Conservation (phyloP, 345 rosid genomes). For the Salix exigua region DNA sequence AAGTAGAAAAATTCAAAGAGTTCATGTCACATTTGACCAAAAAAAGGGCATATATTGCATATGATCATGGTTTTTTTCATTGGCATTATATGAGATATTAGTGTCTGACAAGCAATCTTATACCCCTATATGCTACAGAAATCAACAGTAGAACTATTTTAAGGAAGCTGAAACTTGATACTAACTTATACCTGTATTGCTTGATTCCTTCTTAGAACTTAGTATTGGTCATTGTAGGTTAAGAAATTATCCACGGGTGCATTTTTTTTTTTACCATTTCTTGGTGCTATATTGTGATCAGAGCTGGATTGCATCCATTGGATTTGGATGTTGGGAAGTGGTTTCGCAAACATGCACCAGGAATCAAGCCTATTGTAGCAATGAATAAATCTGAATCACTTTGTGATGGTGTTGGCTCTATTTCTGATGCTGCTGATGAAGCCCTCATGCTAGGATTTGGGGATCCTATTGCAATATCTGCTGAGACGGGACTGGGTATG, state of each 20-base stretch:
- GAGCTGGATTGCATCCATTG: slow-evolving; percentile 87
- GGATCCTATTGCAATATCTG: slow-evolving; percentile 84
- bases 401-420: slow-evolving; percentile 49
- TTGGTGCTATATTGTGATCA: slow-evolving; percentile 26
- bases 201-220: not conserved
- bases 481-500: slow-evolving; percentile 97
- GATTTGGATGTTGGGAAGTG: slow-evolving; percentile 94
- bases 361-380: slow-evolving; percentile 61
- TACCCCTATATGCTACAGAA: not conserved
- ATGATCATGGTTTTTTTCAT: not conserved
- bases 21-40: not conserved
- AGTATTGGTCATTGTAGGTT: not conserved
- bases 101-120: not conserved
- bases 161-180: not conserved
- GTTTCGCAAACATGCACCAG: slow-evolving; percentile 77
- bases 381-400: slow-evolving; percentile 90
- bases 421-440: slow-evolving; percentile 62
- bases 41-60: not conserved
- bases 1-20: not conserved
- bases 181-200: not conserved
- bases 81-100: not conserved
- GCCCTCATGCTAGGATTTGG: slow-evolving; percentile 73
- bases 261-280: slow-evolving; percentile 3
- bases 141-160: not conserved
- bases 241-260: not conserved